Evolutionary conservation across 805 yeast species (phyloP).

Genomic region (Alloascoidea hylecoeti): DNA sequence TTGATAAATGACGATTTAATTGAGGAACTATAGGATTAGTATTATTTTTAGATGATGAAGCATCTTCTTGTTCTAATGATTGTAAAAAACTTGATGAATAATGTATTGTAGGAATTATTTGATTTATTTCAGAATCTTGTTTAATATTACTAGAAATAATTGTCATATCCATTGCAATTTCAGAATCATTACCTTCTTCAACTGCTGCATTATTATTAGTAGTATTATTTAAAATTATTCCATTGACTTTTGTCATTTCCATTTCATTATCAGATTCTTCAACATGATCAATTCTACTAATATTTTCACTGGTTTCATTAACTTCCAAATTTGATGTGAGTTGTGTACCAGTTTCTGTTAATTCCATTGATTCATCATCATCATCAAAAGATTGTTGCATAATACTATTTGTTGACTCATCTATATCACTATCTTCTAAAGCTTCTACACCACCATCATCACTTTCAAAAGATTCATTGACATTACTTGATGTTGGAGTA

Average conservation of each 20-base stretch:
- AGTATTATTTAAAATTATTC: background rate
- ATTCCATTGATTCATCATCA: constrained; percentile 5
- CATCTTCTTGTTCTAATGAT: background rate
- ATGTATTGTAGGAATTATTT: no score
- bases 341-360: constrained; percentile 2
- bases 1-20: constrained; percentile 2
- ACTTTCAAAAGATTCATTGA: constrained; percentile 5
- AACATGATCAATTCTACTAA: background rate
- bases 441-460: constrained; percentile 9
- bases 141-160: constrained; percentile 5
- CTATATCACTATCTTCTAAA: constrained; percentile 16
- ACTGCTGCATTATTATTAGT: background rate
- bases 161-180: constrained; percentile 9
- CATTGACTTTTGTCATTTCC: constrained; percentile 3
- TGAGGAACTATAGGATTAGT: background rate
- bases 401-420: constrained; percentile 5
- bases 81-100: background rate
- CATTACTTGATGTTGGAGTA: background rate
- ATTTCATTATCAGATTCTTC: constrained; percentile 3
- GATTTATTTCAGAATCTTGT: background rate
- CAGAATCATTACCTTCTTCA: constrained; percentile 12
- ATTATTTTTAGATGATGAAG: no score
- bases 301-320: constrained; percentile 2
- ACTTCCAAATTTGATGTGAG: constrained; percentile 1
- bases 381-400: constrained; percentile 7